These are phyloP conservation scores for Amesomyces nigricolor DNA, from an alignment of 2,329 filamentous ascomycete species.

Conservation along the genomic window DNA sequence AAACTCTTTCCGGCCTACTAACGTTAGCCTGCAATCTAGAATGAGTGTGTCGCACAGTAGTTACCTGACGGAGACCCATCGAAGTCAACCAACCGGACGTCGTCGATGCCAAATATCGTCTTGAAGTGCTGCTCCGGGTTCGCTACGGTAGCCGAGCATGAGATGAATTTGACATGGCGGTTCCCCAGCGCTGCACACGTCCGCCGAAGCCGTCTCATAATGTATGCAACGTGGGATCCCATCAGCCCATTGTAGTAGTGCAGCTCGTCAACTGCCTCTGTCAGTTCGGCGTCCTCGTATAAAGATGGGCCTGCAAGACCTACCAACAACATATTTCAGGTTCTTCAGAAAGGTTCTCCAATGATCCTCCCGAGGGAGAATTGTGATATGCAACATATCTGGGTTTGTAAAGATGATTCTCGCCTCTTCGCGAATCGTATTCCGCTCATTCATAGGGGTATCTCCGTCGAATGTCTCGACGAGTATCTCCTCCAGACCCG, in stretches of 20 bases:
- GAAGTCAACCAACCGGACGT: slow-evolving; percentile 77
- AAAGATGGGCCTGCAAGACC: background rate
- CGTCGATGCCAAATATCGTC: slow-evolving; percentile 83
- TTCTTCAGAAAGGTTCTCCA: slow-evolving; percentile 90
- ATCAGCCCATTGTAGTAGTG: slow-evolving; percentile 96
- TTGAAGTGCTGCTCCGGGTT: slow-evolving; percentile 90
- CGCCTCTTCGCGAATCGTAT: slow-evolving; percentile 77
- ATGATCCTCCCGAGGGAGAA: slow-evolving; percentile 81
- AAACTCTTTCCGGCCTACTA: slow-evolving; percentile 71
- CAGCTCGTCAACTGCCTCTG: slow-evolving; percentile 62
- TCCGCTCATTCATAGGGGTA: slow-evolving; percentile 74
- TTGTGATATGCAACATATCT: slow-evolving; percentile 94
- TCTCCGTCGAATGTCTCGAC: slow-evolving; percentile 97
- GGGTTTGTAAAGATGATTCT: slow-evolving; percentile 96
- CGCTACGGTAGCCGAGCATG: slow-evolving; percentile 91
- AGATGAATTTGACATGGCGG: slow-evolving; percentile 77
- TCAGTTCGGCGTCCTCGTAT: background rate
- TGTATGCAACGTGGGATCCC: slow-evolving; percentile 87
- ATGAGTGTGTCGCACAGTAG: background rate
- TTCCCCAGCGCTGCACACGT: slow-evolving; percentile 92
- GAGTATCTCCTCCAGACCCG: slow-evolving; percentile 64
- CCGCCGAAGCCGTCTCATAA: slow-evolving; percentile 83
- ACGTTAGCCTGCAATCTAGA: background rate
- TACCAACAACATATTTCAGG: slow-evolving; percentile 73
- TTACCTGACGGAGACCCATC: slow-evolving; percentile 83